These are phyloP conservation scores for Tranzscheliella williamsii DNA, from an alignment of 1,284 basidiomycete genomes.

Conservation along the genomic window DNA sequence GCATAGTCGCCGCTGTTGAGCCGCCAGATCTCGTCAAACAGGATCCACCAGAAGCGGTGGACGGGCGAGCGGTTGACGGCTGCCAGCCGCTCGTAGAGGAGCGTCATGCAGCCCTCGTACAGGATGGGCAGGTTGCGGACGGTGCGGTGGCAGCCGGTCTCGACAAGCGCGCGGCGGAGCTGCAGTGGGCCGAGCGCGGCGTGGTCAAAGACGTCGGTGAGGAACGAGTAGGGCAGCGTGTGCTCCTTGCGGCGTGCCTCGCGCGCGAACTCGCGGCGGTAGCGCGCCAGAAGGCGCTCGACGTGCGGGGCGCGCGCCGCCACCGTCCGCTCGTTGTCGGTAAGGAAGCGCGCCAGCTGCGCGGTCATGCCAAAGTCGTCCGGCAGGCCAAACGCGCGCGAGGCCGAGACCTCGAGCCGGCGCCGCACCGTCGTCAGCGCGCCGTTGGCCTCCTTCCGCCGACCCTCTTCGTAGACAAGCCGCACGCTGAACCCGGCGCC, in stretches of 20 bases:
- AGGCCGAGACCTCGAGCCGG: conserved; percentile 64
- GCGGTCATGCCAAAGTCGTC: conserved; percentile 72
- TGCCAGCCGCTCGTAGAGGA: conserved; percentile 69
- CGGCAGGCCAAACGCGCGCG: conserved; percentile 70
- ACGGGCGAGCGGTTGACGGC: conserved; percentile 67
- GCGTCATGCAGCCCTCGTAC: conserved; percentile 66
- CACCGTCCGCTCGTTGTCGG: conserved; percentile 69
- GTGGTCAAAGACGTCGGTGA: conserved; percentile 65
- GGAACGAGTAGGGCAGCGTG: conserved; percentile 71
- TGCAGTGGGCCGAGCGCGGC: conserved; percentile 25
- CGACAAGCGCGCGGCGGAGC: conserved; percentile 65
- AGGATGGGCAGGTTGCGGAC: conserved; percentile 67
- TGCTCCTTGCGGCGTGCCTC: conserved; percentile 68
- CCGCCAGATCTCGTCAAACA: conserved; percentile 69
- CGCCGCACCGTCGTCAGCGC: conserved; percentile 51
- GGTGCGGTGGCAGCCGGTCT: conserved; percentile 66
- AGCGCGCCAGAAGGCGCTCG: conserved; percentile 66
- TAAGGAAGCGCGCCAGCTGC: conserved; percentile 70
- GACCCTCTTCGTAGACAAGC: conserved; percentile 66
- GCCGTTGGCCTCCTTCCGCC: conserved; percentile 46
- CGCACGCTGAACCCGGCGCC: conserved; percentile 69
- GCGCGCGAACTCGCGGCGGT: conserved; percentile 66
- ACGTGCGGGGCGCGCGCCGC: conserved; percentile 64
- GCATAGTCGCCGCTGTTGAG: conserved; percentile 38
- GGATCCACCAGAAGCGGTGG: conserved; percentile 79